These are phyloP conservation scores for Populus trichocarpa DNA, from an alignment of 441 rosid genomes.

Conservation along the genomic window DNA sequence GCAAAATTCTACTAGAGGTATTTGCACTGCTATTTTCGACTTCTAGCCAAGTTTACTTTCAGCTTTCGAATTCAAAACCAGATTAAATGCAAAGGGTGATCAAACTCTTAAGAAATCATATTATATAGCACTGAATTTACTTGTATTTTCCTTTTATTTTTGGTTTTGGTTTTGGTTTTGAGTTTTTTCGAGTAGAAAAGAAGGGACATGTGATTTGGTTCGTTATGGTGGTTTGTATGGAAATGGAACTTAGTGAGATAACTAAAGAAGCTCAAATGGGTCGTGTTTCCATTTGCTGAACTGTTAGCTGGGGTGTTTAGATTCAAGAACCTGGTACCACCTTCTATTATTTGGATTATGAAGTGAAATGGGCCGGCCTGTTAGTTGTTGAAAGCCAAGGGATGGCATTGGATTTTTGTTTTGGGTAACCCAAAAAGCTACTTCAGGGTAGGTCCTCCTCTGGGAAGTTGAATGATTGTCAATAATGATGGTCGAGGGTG, in stretches of 20 bases:
- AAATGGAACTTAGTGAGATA: background rate
- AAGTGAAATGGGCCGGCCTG: background rate
- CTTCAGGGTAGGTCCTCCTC: background rate
- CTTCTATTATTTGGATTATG: background rate
- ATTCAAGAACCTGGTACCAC: background rate
- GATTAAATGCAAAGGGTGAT: background rate
- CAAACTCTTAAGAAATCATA: background rate
- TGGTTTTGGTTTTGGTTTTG: background rate
- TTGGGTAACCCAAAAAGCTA: background rate
- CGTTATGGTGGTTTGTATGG: background rate
- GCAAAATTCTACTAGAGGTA: constrained; percentile 92
- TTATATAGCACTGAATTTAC: background rate
- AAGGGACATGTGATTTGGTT: background rate
- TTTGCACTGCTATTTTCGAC: background rate
- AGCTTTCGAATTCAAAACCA: background rate
- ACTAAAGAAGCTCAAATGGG: background rate
- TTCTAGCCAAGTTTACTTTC: background rate
- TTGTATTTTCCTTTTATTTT: too few species aligned
- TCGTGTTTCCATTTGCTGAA: background rate
- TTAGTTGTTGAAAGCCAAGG: background rate
- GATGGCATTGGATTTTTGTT: background rate
- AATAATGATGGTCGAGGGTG: background rate
- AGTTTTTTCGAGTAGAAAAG: background rate
- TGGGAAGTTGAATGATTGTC: background rate
- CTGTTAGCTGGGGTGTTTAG: background rate